Conservation (phyloP, 2,329 filamentous ascomycete genomes). For the Xylaria sp. region DNA sequence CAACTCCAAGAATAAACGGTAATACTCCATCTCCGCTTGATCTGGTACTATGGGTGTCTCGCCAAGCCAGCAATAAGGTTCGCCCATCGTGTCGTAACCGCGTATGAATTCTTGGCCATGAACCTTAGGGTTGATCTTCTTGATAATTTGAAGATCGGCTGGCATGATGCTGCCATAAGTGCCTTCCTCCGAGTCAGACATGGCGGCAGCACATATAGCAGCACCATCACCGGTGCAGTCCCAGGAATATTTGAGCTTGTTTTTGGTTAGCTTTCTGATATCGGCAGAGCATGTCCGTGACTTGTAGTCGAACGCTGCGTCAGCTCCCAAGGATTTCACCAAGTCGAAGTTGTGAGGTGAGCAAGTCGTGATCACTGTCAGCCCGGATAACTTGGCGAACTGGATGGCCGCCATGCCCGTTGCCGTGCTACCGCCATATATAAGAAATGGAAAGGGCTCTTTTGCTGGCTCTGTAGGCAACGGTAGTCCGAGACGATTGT, state of each 20-base stretch:
- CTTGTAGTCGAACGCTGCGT: constrained; percentile 16
- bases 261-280: constrained; percentile 16
- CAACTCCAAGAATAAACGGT: constrained; percentile 45
- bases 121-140: not conserved
- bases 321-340: constrained; percentile 7
- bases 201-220: constrained; percentile 18
- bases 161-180: constrained; percentile 14
- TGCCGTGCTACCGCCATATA: constrained; percentile 57
- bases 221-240: constrained; percentile 43
- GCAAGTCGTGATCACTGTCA: constrained; percentile 24
- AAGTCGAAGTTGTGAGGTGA: constrained; percentile 20
- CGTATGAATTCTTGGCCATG: constrained; percentile 37
- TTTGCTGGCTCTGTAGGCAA: constrained; percentile 50
- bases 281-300: constrained; percentile 7
- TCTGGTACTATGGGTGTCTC: not conserved
- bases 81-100: constrained; percentile 49
- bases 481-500: constrained; percentile 50
- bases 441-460: constrained; percentile 45
- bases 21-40: constrained; percentile 25
- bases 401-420: constrained; percentile 58
- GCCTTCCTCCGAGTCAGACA: not conserved
- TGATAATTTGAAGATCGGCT: not conserved
- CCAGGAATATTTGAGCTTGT: constrained; percentile 36
- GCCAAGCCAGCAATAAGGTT: constrained; percentile 37
- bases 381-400: constrained; percentile 48